A percentile compares a stretch with the other conserved stretches of the same genome.
phyloP scores from a whole-genome alignment of 2,329 filamentous ascomycete species.

The Hysterium pulicare region DNA sequence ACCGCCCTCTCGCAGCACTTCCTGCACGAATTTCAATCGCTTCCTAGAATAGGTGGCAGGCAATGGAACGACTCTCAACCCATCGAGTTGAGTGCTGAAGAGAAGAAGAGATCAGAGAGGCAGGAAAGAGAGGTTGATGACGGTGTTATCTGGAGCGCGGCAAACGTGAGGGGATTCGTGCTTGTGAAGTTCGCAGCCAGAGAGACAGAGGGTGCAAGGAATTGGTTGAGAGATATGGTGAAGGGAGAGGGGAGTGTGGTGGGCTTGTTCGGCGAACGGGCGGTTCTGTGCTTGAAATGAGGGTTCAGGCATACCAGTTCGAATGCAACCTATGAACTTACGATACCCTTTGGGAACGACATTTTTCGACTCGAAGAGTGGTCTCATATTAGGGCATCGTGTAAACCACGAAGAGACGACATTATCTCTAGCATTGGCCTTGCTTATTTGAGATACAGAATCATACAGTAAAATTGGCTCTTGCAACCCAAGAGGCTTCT shows the following conservation, averaged over 20 bases:
- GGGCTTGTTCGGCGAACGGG: constrained; percentile 72
- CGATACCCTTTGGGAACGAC: too few species aligned
- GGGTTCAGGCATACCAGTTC: too few species aligned
- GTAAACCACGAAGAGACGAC: too few species aligned
- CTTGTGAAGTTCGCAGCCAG: constrained; percentile 87
- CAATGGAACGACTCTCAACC: constrained; percentile 61
- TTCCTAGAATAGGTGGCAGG: constrained; percentile 78
- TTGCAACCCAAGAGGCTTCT: too few species aligned
- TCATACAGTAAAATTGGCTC: too few species aligned
- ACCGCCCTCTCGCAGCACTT: constrained; percentile 68
- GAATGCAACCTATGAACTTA: too few species aligned
- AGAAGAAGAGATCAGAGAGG: constrained; percentile 51
- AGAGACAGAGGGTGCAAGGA: constrained; percentile 74
- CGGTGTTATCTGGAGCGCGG: constrained; percentile 37
- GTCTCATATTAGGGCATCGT: too few species aligned
- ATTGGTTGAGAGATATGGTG: constrained; percentile 77
- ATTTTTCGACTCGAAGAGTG: too few species aligned
- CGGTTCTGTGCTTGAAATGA: constrained; percentile 63
- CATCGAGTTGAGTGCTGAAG: constrained; percentile 35
- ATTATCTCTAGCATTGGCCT: too few species aligned
- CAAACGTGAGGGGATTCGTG: constrained; percentile 60
- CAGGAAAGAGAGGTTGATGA: constrained; percentile 54
- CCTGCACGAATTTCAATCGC: constrained; percentile 69
- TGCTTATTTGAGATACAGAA: too few species aligned
- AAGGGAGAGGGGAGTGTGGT: constrained; percentile 69